Evolutionary conservation across 352 stramenopile species (phyloP).

Genomic region (Thalassiosira ordinaria): DNA sequence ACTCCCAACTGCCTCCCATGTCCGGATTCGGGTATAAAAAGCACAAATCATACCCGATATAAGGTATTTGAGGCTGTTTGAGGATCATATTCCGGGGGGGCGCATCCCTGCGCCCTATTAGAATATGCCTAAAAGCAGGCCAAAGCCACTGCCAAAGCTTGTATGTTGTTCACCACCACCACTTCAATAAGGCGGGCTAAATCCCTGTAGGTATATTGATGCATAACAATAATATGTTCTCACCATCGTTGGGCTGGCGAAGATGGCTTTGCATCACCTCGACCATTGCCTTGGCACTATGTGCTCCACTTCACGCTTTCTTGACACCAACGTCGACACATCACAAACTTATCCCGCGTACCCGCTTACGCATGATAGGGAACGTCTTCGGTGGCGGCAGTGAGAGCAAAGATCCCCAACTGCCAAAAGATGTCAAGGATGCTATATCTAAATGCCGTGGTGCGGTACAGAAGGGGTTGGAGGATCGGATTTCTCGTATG

Average conservation of each 20-base stretch:
- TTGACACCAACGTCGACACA: slow-evolving; percentile 3
- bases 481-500: slow-evolving; percentile 66
- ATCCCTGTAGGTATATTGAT: no score
- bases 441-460: slow-evolving; percentile 76
- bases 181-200: no score
- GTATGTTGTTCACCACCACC: no score
- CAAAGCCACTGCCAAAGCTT: no score
- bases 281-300: background rate
- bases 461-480: slow-evolving; percentile 70
- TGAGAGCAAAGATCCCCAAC: slow-evolving; percentile 28
- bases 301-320: slow-evolving; percentile 13
- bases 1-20: no score
- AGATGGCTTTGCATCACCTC: slow-evolving; percentile 9
- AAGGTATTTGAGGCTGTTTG: no score
- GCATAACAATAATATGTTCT: no score
- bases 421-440: slow-evolving; percentile 81
- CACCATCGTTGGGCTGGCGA: slow-evolving; percentile 6
- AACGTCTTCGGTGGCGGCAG: slow-evolving; percentile 28
- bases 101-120: no score
- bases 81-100: no score
- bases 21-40: no score
- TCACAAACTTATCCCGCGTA: background rate
- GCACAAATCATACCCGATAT: no score
- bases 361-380: slow-evolving; percentile 29
- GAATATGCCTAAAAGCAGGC: no score